A percentile compares a stretch with the other conserved stretches of the same genome.
Evolutionary conservation across 805 yeast species (phyloP).

Genomic region (Huiozyma sinensis): DNA sequence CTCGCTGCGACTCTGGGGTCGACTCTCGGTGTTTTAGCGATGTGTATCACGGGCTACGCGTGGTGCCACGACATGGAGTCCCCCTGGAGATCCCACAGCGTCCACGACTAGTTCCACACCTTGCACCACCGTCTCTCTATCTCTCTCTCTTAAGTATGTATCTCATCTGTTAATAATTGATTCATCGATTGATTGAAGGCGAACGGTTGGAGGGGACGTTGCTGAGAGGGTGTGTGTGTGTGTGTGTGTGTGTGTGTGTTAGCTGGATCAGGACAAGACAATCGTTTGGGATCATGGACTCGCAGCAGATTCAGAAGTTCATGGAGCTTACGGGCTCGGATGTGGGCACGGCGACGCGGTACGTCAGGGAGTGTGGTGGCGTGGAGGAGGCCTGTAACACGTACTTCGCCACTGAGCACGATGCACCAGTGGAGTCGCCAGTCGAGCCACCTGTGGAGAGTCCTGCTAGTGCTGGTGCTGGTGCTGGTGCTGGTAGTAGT

Average conservation of each 20-base stretch:
- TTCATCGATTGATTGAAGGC: no score
- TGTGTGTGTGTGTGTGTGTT: neutral
- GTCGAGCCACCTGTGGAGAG: neutral
- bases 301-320: conserved; percentile 21
- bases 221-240: neutral
- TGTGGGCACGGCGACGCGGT: conserved; percentile 30
- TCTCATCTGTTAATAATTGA: no score
- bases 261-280: no score
- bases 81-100: conserved; percentile 34
- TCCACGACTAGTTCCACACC: neutral
- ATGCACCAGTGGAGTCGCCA: neutral
- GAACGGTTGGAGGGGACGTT: neutral
- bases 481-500: neutral
- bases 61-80: conserved; percentile 71
- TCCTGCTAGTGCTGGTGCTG: neutral
- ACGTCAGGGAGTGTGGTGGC: conserved; percentile 24
- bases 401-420: conserved; percentile 13
- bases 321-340: conserved; percentile 31
- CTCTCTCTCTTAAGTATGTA: neutral
- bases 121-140: neutral
- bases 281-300: neutral
- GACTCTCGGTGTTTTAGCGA: conserved; percentile 59
- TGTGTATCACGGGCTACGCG: conserved; percentile 63
- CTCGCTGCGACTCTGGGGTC: conserved; percentile 17
- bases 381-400: conserved; percentile 22